Conservation (phyloP, 345 rosid genomes). For the Rubroshorea leprosula region DNA sequence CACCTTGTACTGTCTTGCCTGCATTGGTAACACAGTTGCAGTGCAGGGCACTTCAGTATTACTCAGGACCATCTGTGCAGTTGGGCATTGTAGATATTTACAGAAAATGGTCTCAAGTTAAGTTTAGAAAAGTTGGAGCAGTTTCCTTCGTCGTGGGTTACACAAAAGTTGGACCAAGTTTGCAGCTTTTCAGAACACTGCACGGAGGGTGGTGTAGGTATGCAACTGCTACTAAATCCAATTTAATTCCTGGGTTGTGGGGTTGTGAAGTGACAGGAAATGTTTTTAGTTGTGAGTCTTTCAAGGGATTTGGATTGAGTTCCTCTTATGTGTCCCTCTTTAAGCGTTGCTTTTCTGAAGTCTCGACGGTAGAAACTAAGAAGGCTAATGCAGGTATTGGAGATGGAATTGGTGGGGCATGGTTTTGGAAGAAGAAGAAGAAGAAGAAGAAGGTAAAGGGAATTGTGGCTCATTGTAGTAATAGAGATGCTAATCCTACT, state of each 20-base stretch:
- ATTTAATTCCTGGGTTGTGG: conserved; percentile 17
- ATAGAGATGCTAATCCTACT: conserved; percentile 3
- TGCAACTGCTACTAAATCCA: conserved; percentile 16
- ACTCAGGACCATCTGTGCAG: conserved; percentile 17
- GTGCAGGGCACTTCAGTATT: conserved; percentile 27
- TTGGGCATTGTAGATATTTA: conserved; percentile 14
- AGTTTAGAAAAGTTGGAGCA: conserved; percentile 22
- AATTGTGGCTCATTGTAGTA: conserved; percentile 22
- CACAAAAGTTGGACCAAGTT: neutral
- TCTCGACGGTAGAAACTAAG: conserved; percentile 17
- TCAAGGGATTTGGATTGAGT: conserved; percentile 15
- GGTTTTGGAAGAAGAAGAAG: conserved; percentile 27
- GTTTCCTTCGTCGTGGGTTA: conserved; percentile 13
- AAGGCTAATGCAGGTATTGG: conserved; percentile 13
- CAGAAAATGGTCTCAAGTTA: conserved; percentile 26
- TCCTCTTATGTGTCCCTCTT: conserved; percentile 15
- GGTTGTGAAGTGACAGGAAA: conserved; percentile 20
- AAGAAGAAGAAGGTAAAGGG: conserved; percentile 36
- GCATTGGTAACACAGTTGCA: conserved; percentile 32
- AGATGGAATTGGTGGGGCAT: conserved; percentile 21
- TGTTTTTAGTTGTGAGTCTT: conserved; percentile 19
- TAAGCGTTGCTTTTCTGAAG: conserved; percentile 38
- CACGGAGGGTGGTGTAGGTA: conserved; percentile 13
- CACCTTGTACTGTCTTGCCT: neutral
- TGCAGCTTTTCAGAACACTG: conserved; percentile 13